Conservation (phyloP, 768 basidiomycete genomes). For the Symmetrospora coprosmae region DNA sequence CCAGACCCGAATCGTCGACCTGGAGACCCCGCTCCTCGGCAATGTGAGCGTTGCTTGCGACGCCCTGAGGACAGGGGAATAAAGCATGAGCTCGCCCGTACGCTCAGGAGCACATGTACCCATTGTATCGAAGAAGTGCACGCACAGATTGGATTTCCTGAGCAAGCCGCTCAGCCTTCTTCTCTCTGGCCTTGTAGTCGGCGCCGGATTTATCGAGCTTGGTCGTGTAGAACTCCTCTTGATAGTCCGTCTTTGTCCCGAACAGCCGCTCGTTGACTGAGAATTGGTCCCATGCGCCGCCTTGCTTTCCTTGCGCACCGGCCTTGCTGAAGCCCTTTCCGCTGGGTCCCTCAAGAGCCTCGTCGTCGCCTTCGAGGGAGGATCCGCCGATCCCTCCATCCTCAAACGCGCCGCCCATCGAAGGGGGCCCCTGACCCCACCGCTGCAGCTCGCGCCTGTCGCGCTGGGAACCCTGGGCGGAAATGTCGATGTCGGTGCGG, state of each 20-base stretch:
- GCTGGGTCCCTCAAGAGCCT: neutral
- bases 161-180: constrained; percentile 72
- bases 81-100: neutral
- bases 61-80: constrained; percentile 39
- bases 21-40: constrained; percentile 64
- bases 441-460: constrained; percentile 27
- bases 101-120: neutral
- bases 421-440: constrained; percentile 16
- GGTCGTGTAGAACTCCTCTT: constrained; percentile 90
- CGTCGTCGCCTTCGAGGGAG: neutral
- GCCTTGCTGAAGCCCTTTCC: neutral
- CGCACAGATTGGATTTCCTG: constrained; percentile 77
- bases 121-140: constrained; percentile 15
- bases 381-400: constrained; percentile 5
- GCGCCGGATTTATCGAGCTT: constrained; percentile 68
- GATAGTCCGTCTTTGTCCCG: constrained; percentile 77
- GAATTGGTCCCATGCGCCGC: constrained; percentile 73
- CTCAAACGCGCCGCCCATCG: neutral
- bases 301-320: neutral
- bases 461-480: constrained; percentile 18
- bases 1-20: constrained; percentile 57
- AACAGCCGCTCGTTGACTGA: constrained; percentile 82
- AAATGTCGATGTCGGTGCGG: constrained; percentile 36
- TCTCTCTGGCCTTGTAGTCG: constrained; percentile 78
- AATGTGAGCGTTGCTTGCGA: constrained; percentile 64